Evolutionary conservation across 495 filamentous ascomycete species (phyloP).

Genomic region (Recurvomyces mirabilis): DNA sequence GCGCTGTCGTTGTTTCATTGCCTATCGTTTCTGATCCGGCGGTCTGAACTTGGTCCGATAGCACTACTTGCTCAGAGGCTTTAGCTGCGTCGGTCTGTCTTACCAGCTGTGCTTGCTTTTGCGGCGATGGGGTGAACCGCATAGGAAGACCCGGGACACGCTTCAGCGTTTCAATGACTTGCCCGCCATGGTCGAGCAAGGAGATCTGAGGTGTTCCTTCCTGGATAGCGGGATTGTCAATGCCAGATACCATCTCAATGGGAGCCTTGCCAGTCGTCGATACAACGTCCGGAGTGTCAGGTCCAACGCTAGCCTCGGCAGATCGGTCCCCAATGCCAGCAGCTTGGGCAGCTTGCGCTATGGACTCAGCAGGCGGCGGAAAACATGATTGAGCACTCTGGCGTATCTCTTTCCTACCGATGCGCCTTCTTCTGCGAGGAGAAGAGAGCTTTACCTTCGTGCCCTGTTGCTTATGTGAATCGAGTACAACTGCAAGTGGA

Average conservation of each 20-base stretch:
- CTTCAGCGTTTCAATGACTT: slow-evolving; percentile 8
- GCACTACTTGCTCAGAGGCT: too few species aligned
- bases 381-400: slow-evolving; percentile 1
- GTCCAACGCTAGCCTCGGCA: too few species aligned
- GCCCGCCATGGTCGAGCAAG: too few species aligned
- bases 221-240: too few species aligned
- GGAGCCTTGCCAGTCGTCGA: background rate
- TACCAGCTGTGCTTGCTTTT: slow-evolving; percentile 1
- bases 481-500: background rate
- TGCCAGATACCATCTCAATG: too few species aligned
- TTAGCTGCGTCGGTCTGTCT: too few species aligned
- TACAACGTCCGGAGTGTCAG: too few species aligned
- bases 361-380: background rate
- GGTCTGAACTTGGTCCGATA: too few species aligned
- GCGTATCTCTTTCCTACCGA: slow-evolving; percentile 1
- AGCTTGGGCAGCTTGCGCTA: slow-evolving; percentile 5
- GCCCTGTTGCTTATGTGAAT: background rate
- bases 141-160: slow-evolving; percentile 12
- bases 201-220: too few species aligned
- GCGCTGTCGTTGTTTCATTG: too few species aligned
- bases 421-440: background rate
- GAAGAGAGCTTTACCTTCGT: background rate
- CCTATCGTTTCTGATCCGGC: too few species aligned
- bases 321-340: slow-evolving; percentile 5
- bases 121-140: slow-evolving; percentile 12